A percentile compares a stretch with the other conserved stretches of the same genome.
These are phyloP conservation scores for Plantago coronopus DNA, from an alignment of 305 asterid species.

Conservation along the genomic window DNA sequence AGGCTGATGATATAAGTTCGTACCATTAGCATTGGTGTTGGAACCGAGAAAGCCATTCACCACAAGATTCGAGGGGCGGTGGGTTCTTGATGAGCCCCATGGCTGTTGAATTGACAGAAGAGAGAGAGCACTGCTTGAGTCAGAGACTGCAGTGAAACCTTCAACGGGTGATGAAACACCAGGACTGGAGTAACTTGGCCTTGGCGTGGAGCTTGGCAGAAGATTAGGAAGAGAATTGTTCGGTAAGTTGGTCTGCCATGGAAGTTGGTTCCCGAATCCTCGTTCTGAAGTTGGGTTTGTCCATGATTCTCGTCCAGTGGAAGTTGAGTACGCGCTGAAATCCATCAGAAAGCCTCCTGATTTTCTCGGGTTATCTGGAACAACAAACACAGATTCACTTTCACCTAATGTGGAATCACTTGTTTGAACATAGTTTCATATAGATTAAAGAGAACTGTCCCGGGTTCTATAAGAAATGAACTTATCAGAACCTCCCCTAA, in stretches of 20 bases:
- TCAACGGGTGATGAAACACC: conserved; percentile 43
- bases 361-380: conserved; percentile 56
- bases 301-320: conserved; percentile 41
- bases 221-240: conserved; percentile 37
- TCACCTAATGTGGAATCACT: too few relatives aligned
- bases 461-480: too few relatives aligned
- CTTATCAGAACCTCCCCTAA: too few relatives aligned
- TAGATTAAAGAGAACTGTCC: too few relatives aligned
- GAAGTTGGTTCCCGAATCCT: conserved; percentile 36
- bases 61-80: conserved; percentile 44
- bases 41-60: conserved; percentile 32
- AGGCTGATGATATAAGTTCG: conserved; percentile 48
- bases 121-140: conserved; percentile 88
- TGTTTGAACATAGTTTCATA: too few relatives aligned
- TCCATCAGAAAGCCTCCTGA: conserved; percentile 67
- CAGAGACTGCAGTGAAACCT: conserved; percentile 45
- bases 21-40: conserved; percentile 17
- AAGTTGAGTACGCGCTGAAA: conserved; percentile 50
- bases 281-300: conserved; percentile 37
- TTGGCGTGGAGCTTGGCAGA: conserved; percentile 38
- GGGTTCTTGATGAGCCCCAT: conserved; percentile 56
- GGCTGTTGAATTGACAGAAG: conserved; percentile 95
- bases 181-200: conserved; percentile 36
- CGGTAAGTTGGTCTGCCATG: conserved; percentile 57
- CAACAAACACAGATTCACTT: conserved; percentile 20